Percentiles rank a stretch among this genome's conserved stretches.
Conservation (phyloP, 768 basidiomycete genomes). For the Amylocystis lapponica region DNA sequence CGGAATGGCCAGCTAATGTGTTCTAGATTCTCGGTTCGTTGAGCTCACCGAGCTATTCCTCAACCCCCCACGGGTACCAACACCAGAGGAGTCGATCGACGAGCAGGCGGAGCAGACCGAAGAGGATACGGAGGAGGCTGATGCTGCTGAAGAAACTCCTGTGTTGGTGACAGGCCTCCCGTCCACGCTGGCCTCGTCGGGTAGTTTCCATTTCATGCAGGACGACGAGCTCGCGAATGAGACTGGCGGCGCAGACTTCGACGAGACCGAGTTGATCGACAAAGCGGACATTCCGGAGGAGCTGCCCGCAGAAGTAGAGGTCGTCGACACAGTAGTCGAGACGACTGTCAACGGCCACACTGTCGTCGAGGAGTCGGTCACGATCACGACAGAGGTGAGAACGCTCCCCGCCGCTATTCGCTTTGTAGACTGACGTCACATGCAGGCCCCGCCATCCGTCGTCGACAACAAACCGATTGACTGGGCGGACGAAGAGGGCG, state of each 20-base stretch:
- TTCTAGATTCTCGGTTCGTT: conserved; percentile 52
- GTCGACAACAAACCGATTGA: conserved; percentile 44
- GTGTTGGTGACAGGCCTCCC: conserved; percentile 35
- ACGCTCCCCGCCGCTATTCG: no score
- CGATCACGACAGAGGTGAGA: conserved; percentile 18
- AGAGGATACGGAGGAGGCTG: not conserved
- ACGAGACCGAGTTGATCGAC: conserved; percentile 43
- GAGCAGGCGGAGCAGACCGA: not conserved
- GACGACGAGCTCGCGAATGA: conserved; percentile 67
- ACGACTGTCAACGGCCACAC: conserved; percentile 17
- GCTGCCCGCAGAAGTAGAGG: conserved; percentile 14
- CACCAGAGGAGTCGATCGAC: conserved; percentile 28
- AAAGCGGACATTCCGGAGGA: conserved; percentile 20
- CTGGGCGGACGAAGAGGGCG: conserved; percentile 78
- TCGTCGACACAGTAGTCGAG: conserved; percentile 15
- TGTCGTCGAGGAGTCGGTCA: conserved; percentile 19
- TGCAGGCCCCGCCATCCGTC: conserved; percentile 9
- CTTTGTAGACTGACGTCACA: not conserved
- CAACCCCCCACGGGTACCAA: conserved; percentile 36
- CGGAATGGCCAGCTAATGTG: no score
- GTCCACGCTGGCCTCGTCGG: conserved; percentile 34
- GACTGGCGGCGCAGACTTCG: conserved; percentile 29
- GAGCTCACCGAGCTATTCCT: conserved; percentile 52
- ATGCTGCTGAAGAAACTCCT: no score
- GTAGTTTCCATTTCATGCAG: conserved; percentile 76